Base-by-base conservation (phyloP, 2,329 filamentous ascomycete species). In the Thielaviopsis populi region DNA sequence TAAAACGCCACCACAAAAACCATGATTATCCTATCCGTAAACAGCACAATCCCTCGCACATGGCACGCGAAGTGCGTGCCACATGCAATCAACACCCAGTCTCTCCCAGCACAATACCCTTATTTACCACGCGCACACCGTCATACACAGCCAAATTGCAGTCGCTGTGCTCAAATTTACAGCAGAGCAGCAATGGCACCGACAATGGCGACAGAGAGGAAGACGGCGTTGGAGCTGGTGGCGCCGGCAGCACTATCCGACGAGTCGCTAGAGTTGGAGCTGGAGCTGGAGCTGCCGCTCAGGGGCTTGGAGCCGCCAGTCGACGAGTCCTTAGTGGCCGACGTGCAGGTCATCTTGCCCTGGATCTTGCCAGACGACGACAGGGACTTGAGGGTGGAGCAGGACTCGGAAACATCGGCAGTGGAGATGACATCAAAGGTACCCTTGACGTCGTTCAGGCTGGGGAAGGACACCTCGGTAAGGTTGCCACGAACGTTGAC, bases 401-500 rank as follows among this genome's bases (percentile, higher is more conserved):
- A 83, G 30, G 75, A 83, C 65, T 73, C 70, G 65, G 68, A 68
- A 68, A 89, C 84, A 67, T 86, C 78, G 66, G 78, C 80, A 62
- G 85, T 88, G 69, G 81, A 85, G 70, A 84, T 79, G 69, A 89
- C 77, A 71, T 86, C 85, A 73, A 89, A 87, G 67, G 82, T 83
- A 75, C 89, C 89, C 71, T 81, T 80, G 69, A 91, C 87, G 68
- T 85, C 80, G 66, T 80, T 75, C 30, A 92, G 79, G 43, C 76
- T 72, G 66, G 88, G 86, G 63, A 96, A 81, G 42, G 79, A 72
- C 69, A 94, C 84, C 90, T 82, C 79, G 68, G 84, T 81, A 75
- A 96, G 95, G 78, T 84, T 87, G 71, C 94, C 94, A 70, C 85
- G 85, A 74, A 96, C 83, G 74, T 90, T 86, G 72, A 97, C 80